Evolutionary conservation across 805 yeast genomes (phyloP), one percentile per base, ranked within the genome.

Genomic region (Suhomyces emberorum): DNA sequence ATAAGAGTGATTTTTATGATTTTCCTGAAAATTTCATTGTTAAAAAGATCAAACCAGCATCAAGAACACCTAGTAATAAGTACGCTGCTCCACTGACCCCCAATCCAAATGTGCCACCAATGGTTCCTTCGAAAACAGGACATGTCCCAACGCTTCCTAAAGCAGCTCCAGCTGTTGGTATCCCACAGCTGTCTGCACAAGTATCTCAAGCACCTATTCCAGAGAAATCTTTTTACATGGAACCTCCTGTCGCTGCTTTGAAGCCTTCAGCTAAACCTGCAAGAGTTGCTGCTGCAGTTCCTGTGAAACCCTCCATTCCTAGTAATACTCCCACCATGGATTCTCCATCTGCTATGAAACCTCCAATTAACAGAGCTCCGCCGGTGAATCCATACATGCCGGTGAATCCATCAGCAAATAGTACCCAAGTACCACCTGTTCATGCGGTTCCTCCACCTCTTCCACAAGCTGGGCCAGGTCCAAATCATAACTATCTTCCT

Each of bases 1-100:
- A 74, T 48, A 80, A 77, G 52, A 74, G 81, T n/a, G 87, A 82
- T 59, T 88, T 88, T 0, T 83, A 81, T 48, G 93, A 83, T 51
- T 81, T 83, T 49, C 91, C 91, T 1, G 61, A 66, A 15, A 77
- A 69, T 30, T 53, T 83, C 29, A 59, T 81, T 9, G 60, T 71
- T 1, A 65, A 65, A 50, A 49, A 42, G 46, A 28, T 63, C 39
- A 43, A 67, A 55, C 62, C 74, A 50, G 49, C 72, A 44, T 44
- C 71, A 54, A 30, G 75, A 54, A 35, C 57, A 46, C 19, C 63
- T 48, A 30, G 39, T 28, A 35, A 48, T 51, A 32, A 52, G 43
- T 46, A 54, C 37, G 47, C 60, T 0, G 42, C 34, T 15, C 44
- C 30, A 26, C 37, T n/a, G 8, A 4, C 37, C 8, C 26, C 26